phyloP scores from a whole-genome alignment of 2,329 filamentous ascomycete species.

The Fusarium torreyae region DNA sequence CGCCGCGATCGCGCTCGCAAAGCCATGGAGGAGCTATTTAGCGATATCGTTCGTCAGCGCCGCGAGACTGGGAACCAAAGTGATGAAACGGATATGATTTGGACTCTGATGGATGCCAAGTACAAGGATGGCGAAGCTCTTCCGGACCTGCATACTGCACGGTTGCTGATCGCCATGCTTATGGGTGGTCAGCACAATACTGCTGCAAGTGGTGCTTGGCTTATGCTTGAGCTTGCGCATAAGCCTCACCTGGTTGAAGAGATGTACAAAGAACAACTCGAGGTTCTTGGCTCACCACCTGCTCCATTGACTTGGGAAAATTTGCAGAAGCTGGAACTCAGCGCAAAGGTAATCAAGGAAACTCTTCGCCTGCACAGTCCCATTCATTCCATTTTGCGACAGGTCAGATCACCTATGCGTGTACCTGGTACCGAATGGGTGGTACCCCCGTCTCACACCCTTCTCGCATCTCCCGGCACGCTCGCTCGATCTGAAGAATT shows the following conservation, averaged over 20 bases:
- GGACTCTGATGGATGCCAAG: conserved; percentile 85
- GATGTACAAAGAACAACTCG: conserved; percentile 83
- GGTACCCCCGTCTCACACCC: conserved; percentile 83
- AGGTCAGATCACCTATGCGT: conserved; percentile 88
- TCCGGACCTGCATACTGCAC: conserved; percentile 85
- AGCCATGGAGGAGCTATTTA: conserved; percentile 85
- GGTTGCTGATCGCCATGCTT: conserved; percentile 92
- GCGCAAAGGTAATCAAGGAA: conserved; percentile 89
- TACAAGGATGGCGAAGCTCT: conserved; percentile 86
- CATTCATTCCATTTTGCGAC: conserved; percentile 93
- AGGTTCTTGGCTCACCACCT: conserved; percentile 79
- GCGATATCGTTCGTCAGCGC: conserved; percentile 82
- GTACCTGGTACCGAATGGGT: conserved; percentile 86
- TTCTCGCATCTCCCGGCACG: conserved; percentile 88
- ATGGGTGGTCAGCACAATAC: conserved; percentile 94
- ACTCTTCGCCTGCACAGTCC: conserved; percentile 91
- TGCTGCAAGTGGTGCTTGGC: conserved; percentile 86
- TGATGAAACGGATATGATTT: conserved; percentile 82
- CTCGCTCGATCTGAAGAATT: conserved; percentile 78
- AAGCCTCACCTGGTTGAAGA: conserved; percentile 84
- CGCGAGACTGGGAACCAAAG: conserved; percentile 67
- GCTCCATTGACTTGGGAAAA: conserved; percentile 82
- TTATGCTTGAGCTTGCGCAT: conserved; percentile 84
- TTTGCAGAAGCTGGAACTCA: conserved; percentile 81
- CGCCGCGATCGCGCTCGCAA: conserved; percentile 83